These are phyloP conservation scores for Thraustotheca clavata DNA, from an alignment of 352 stramenopile species.

Conservation along the genomic window DNA sequence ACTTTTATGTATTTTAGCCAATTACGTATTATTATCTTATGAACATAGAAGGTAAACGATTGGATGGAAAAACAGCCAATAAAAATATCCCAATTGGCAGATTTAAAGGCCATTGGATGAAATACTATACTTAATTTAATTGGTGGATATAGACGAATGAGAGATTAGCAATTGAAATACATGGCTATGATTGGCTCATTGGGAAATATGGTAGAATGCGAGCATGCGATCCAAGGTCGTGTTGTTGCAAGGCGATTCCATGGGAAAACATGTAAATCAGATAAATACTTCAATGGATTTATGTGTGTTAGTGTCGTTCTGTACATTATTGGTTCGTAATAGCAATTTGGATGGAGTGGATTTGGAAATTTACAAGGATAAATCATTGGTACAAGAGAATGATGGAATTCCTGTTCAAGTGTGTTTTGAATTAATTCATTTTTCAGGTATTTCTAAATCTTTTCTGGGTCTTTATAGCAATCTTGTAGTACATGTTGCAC, in stretches of 20 bases:
- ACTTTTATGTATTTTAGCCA: too few species aligned
- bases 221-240: neutral
- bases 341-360: neutral
- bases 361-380: neutral
- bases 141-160: too few species aligned
- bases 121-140: neutral
- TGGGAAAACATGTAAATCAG: conserved; percentile 4
- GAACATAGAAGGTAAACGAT: neutral
- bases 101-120: neutral
- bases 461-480: neutral
- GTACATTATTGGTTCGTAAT: neutral
- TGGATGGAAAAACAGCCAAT: neutral
- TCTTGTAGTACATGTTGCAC: neutral
- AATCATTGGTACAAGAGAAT: neutral
- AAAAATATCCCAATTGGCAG: neutral
- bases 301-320: conserved; percentile 5
- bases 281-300: conserved; percentile 1
- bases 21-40: too few species aligned
- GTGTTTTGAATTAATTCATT: neutral
- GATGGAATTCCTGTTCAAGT: neutral
- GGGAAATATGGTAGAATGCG: neutral
- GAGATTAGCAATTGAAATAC: neutral
- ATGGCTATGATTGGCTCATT: neutral
- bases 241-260: conserved; percentile 4
- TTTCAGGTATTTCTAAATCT: neutral